phyloP scores from a whole-genome alignment of 768 basidiomycete species.

The Pilatotrama ljubarskyi region DNA sequence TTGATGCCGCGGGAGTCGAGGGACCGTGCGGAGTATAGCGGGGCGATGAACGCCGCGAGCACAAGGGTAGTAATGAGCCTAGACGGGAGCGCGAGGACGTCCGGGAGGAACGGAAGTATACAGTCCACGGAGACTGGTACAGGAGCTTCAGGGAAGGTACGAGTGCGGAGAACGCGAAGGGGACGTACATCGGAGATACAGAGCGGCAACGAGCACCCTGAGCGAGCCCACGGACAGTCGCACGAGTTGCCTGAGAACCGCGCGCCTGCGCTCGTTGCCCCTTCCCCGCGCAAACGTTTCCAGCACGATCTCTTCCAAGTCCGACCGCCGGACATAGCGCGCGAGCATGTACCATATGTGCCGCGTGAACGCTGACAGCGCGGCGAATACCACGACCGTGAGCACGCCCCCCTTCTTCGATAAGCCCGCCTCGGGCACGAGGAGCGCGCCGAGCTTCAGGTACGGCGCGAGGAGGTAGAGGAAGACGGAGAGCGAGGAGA shows the following conservation, averaged over 20 bases:
- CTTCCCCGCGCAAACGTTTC: conserved; percentile 58
- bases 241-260: conserved; percentile 45
- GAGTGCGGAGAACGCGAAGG: background rate
- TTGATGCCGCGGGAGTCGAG: conserved; percentile 54
- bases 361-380: conserved; percentile 58
- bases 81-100: conserved; percentile 34
- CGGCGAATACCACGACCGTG: conserved; percentile 52
- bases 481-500: conserved; percentile 58
- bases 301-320: conserved; percentile 65
- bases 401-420: conserved; percentile 53
- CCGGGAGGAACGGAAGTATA: conserved; percentile 49
- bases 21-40: conserved; percentile 55
- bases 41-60: conserved; percentile 45
- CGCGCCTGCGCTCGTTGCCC: conserved; percentile 50
- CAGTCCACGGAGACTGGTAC: conserved; percentile 54
- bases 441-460: conserved; percentile 69
- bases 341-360: conserved; percentile 81
- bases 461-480: conserved; percentile 70
- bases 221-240: conserved; percentile 45
- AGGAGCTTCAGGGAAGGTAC: background rate
- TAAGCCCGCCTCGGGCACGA: conserved; percentile 49
- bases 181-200: conserved; percentile 67
- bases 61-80: conserved; percentile 42
- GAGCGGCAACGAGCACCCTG: conserved; percentile 52
- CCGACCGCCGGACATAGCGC: conserved; percentile 63